A percentile compares a stretch with the other conserved stretches of the same genome.
Conservation (phyloP, 306 rosid genomes). For the Lithocarpus polystachyus region DNA sequence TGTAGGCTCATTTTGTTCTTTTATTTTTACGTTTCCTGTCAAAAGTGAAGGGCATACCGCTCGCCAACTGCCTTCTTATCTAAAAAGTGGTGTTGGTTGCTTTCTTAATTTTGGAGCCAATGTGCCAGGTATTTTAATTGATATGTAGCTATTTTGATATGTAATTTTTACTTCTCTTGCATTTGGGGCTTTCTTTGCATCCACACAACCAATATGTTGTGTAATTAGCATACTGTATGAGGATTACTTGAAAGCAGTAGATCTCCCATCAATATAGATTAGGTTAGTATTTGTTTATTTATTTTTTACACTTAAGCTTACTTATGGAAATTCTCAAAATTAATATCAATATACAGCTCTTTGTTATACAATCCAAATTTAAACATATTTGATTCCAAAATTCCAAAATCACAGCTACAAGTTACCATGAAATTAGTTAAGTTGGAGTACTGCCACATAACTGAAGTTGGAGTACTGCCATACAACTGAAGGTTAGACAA, state of each 20-base stretch:
- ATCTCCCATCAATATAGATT: neutral
- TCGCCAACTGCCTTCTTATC: conserved; percentile 73
- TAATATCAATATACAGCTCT: neutral
- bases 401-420: neutral
- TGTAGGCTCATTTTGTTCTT: conserved; percentile 77
- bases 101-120: conserved; percentile 68
- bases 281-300: neutral
- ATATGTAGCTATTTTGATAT: conserved; percentile 17
- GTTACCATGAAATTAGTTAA: neutral
- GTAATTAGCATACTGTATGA: neutral
- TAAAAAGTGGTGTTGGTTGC: conserved; percentile 72
- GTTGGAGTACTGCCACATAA: neutral
- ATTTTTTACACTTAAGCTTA: neutral
- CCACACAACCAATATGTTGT: neutral
- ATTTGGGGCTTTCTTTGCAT: conserved; percentile 8
- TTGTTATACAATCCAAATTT: neutral
- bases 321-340: neutral
- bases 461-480: neutral
- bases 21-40: conserved; percentile 72
- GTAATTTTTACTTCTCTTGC: neutral
- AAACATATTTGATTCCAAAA: neutral
- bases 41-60: conserved; percentile 71
- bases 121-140: conserved; percentile 40
- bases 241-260: neutral
- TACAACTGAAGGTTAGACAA: neutral